Evolutionary conservation across 148 eudicot genomes (phyloP).

Genomic region (Rhododendron molle): DNA sequence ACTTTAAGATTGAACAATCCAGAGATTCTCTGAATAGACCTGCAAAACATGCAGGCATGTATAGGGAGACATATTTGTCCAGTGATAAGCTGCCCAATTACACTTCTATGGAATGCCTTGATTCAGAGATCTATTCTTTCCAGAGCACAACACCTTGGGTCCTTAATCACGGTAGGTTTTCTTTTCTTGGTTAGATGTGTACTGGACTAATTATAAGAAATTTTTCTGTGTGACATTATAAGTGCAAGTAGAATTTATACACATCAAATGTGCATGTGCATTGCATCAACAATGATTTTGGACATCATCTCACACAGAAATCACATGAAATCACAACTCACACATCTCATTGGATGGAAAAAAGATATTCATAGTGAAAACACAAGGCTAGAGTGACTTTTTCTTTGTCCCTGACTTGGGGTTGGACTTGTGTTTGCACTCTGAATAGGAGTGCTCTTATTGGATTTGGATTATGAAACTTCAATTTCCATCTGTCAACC

Average conservation of each 20-base stretch:
- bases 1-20: constrained; percentile 7
- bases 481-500: no score
- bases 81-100: constrained; percentile 11
- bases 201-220: background rate
- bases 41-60: background rate
- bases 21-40: background rate
- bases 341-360: background rate
- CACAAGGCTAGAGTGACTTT: background rate
- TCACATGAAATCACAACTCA: background rate
- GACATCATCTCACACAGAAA: background rate
- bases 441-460: no score
- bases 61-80: constrained; percentile 1
- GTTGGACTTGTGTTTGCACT: no score
- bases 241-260: background rate
- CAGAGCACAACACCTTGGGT: background rate
- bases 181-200: background rate
- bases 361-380: background rate
- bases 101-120: background rate
- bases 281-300: background rate
- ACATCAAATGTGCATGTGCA: background rate
- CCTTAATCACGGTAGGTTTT: constrained; percentile 13
- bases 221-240: background rate
- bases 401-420: background rate
- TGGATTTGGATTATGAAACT: no score
- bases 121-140: constrained; percentile 9